Percentiles rank a stretch among this genome's conserved stretches.
phyloP scores from a whole-genome alignment of 352 stramenopile species.

The Phytophthora litchii region DNA sequence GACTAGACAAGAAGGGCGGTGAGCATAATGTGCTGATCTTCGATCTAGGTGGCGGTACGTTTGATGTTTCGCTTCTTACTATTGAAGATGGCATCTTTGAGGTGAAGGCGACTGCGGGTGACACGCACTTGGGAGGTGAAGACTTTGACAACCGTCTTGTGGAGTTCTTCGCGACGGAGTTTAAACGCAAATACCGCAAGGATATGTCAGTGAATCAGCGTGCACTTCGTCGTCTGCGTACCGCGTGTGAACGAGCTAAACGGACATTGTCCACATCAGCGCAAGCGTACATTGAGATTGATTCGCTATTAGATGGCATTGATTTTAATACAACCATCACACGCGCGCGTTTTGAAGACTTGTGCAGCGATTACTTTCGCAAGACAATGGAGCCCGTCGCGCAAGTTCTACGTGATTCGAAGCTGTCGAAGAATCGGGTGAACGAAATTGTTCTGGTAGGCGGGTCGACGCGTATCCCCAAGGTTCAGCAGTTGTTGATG shows the following conservation, averaged over 20 bases:
- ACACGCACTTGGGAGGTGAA: slow-evolving; percentile 94
- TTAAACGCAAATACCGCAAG: slow-evolving; percentile 91
- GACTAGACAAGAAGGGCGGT: slow-evolving; percentile 94
- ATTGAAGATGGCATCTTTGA: slow-evolving; percentile 98
- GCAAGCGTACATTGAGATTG: slow-evolving; percentile 95
- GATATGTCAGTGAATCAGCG: slow-evolving; percentile 89
- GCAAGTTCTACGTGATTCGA: slow-evolving; percentile 89
- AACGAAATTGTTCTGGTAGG: slow-evolving; percentile 86
- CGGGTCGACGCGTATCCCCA: slow-evolving; percentile 77
- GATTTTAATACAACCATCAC: slow-evolving; percentile 95
- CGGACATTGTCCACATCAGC: slow-evolving; percentile 93
- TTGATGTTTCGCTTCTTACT: slow-evolving; percentile 93
- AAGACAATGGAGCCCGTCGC: slow-evolving; percentile 92
- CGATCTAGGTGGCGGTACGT: slow-evolving; percentile 95
- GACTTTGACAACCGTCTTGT: slow-evolving; percentile 96
- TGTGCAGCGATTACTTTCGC: slow-evolving; percentile 91
- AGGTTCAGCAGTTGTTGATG: slow-evolving; percentile 66
- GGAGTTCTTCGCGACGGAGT: slow-evolving; percentile 93
- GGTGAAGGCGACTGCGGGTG: slow-evolving; percentile 95
- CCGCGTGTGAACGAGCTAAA: slow-evolving; percentile 95
- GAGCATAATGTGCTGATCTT: slow-evolving; percentile 97
- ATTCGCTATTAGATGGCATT: slow-evolving; percentile 92
- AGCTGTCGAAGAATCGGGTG: slow-evolving; percentile 86
- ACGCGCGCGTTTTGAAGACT: slow-evolving; percentile 90
- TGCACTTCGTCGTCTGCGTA: slow-evolving; percentile 92